Base-by-base conservation (phyloP, 1,139 yeast genomes). In the Geotrichum klebahnii region DNA sequence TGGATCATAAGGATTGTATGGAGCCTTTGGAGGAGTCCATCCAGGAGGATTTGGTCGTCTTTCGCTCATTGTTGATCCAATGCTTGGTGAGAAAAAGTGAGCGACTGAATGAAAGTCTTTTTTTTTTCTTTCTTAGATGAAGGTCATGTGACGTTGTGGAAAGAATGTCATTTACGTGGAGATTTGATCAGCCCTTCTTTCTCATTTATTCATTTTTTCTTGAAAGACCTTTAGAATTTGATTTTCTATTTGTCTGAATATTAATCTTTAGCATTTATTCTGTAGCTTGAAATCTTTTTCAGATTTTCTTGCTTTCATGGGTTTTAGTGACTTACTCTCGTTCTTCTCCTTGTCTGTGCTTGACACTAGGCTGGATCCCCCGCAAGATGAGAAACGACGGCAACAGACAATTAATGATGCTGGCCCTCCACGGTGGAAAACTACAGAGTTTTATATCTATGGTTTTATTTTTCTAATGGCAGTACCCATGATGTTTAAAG, bases 1-100 rank as follows among this genome's bases (percentile, higher is more conserved):
- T 0, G 92, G 85, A 63, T 86, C 96, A 62, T 82, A 86, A 2
- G 95, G 95, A 59, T 86, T 86, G 63, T 85, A 87, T 0, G 92
- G 92, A 1, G 90, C 92, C 56, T 76, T 78, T 3, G 95, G 95
- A 1, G 82, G 86, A 0, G 77, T 77, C 95, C 95, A 85, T 0
- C 92, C 92, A 16, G 79, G 78, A 1, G 95, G 94, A 60, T 85
- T 82, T 2, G 94, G 87, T 53, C 89, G 71, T 71, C 94, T 74
- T 38, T 76, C 46, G 22, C 23, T 5, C 42, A 47, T 46, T 35
- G 19, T 41, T n/a, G n/a, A n/a, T n/a, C n/a, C n/a, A 14, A n/a
- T 38, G 10, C 16, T 5, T 19, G 26, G 3, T 20, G 19, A 5
- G 34, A 17, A n/a, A 31, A 31, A n/a, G 5, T 12, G 17, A 6